A percentile compares a stretch with the other conserved stretches of the same genome.
Conservation (phyloP, 148 eudicot species). For the Vaccinium vitisidaea region DNA sequence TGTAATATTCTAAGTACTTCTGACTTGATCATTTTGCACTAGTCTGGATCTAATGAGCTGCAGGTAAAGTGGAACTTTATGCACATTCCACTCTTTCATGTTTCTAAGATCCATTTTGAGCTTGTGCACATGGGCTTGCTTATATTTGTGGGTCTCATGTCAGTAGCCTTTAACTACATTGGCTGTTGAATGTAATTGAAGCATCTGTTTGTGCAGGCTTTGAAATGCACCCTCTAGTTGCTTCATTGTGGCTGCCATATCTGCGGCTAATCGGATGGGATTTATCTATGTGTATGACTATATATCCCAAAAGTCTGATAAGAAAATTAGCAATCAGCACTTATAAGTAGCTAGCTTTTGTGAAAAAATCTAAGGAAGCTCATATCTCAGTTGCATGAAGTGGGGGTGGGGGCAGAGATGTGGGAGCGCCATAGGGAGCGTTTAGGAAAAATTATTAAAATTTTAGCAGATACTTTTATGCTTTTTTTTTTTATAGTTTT, state of each 20-base stretch:
- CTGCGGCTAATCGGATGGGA: background rate
- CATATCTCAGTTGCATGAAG: background rate
- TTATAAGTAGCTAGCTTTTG: background rate
- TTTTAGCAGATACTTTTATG: too few relatives aligned
- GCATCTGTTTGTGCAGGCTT: background rate
- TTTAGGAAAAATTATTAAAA: too few relatives aligned
- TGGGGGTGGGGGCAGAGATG: too few relatives aligned
- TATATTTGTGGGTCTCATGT: background rate
- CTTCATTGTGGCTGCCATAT: background rate
- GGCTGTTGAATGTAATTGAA: background rate
- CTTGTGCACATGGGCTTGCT: background rate
- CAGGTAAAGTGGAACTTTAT: background rate
- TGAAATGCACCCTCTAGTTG: background rate
- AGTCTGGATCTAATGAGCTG: background rate
- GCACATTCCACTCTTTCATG: background rate
- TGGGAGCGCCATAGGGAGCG: too few relatives aligned
- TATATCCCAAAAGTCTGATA: background rate
- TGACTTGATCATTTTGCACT: background rate
- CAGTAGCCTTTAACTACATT: background rate
- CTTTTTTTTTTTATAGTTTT: too few relatives aligned
- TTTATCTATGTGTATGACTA: background rate
- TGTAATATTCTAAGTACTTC: background rate
- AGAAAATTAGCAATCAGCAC: background rate
- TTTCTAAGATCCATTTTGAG: background rate
- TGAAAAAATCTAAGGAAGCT: background rate